A percentile compares a stretch with the other conserved stretches of the same genome.
Conservation (phyloP, 768 basidiomycete genomes). For the Hygrocybe coccinea region DNA sequence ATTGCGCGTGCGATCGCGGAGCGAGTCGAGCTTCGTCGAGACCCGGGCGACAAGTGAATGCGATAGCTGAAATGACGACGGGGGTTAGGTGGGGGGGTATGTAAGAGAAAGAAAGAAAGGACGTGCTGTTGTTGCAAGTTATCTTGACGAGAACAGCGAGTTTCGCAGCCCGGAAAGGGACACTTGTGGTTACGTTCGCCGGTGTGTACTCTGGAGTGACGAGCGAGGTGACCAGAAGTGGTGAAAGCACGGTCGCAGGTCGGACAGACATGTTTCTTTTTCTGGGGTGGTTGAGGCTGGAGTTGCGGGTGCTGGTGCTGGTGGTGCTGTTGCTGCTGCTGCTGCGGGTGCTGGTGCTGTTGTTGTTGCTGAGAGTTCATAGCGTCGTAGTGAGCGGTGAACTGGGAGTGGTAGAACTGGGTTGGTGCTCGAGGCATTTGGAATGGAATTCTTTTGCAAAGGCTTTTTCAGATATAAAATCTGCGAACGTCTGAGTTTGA, state of each 20-base stretch:
- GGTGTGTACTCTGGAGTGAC: constrained; percentile 86
- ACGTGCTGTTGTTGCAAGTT: constrained; percentile 68
- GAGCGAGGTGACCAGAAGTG: constrained; percentile 83
- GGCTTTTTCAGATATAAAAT: too few relatives aligned
- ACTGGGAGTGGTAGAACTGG: constrained; percentile 34
- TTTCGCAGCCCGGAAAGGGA: constrained; percentile 93
- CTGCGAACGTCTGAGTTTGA: not conserved
- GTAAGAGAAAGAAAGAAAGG: constrained; percentile 2
- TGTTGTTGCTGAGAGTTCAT: not conserved
- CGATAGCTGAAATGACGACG: constrained; percentile 52
- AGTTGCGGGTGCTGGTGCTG: not conserved
- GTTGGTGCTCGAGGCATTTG: not conserved
- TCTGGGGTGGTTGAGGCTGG: constrained; percentile 9
- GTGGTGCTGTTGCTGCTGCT: not conserved
- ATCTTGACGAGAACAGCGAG: constrained; percentile 84
- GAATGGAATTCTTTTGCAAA: not conserved
- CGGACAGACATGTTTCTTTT: constrained; percentile 60
- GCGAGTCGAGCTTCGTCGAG: constrained; percentile 61
- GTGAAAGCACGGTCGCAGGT: constrained; percentile 79
- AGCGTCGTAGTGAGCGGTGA: constrained; percentile 21
- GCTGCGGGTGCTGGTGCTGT: not conserved
- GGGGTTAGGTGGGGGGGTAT: not conserved
- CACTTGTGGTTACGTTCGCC: constrained; percentile 91
- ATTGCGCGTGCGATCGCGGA: constrained; percentile 49
- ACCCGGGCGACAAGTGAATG: constrained; percentile 77